Evolutionary conservation across 768 basidiomycete genomes (phyloP).

Genomic region (Leccinum subgranulosum): DNA sequence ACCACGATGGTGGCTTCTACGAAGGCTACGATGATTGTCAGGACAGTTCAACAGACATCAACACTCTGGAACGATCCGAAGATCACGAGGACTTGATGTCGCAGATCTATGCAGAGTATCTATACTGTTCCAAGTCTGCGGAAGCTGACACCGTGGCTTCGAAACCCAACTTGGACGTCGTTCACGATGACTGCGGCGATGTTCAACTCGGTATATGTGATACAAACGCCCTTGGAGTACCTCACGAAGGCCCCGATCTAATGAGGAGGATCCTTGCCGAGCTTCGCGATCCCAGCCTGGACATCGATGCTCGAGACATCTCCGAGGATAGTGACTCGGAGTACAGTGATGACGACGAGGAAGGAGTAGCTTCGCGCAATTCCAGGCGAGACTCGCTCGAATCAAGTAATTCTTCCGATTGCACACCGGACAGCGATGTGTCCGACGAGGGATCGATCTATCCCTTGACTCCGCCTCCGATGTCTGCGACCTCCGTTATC

Average conservation of each 20-base stretch:
- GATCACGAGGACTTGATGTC: neutral
- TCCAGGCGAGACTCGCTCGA: slow-evolving; percentile 1
- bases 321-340: slow-evolving; percentile 11
- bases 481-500: too few species aligned
- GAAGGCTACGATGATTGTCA: neutral
- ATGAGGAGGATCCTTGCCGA: slow-evolving; percentile 17
- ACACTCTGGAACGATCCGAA: neutral
- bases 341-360: neutral
- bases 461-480: slow-evolving; percentile 9
- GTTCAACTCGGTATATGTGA: neutral
- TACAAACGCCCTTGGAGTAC: neutral
- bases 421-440: neutral
- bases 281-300: slow-evolving; percentile 15
- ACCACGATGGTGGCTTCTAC: neutral
- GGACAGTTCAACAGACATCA: neutral
- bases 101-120: too few species aligned
- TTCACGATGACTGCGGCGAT: neutral
- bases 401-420: neutral
- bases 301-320: slow-evolving; percentile 1
- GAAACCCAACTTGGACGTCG: neutral
- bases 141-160: too few species aligned
- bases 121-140: too few species aligned
- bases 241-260: neutral
- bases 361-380: neutral
- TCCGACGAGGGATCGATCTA: slow-evolving; percentile 7